phyloP scores from a whole-genome alignment of 108 stramenopile species.

The Asterionellopsis glacialis region DNA sequence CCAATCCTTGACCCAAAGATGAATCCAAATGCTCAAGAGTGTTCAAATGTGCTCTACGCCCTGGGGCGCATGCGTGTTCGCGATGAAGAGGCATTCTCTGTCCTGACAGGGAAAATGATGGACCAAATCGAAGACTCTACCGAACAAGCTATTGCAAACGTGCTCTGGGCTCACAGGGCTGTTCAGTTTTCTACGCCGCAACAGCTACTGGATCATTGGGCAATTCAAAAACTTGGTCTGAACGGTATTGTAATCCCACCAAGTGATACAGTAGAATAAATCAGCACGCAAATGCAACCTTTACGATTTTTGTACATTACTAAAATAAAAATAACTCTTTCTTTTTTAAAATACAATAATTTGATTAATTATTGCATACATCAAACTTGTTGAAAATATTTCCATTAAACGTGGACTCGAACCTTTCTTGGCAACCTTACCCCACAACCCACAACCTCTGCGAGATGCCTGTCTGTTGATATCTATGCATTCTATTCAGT shows the following conservation, averaged over 20 bases:
- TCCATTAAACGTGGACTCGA: slow-evolving; percentile 66
- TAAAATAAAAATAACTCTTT: too few relatives aligned
- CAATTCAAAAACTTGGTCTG: slow-evolving; percentile 39
- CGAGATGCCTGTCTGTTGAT: slow-evolving; percentile 46
- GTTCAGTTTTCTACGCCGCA: slow-evolving; percentile 36
- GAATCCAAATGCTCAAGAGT: slow-evolving; percentile 43
- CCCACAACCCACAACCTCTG: slow-evolving; percentile 33
- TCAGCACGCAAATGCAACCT: not conserved
- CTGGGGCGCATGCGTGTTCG: slow-evolving; percentile 45
- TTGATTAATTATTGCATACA: too few relatives aligned
- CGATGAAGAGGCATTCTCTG: slow-evolving; percentile 44
- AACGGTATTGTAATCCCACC: slow-evolving; percentile 4
- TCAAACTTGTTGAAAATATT: too few relatives aligned
- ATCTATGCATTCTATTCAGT: too few relatives aligned
- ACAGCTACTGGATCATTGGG: slow-evolving; percentile 55
- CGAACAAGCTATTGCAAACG: slow-evolving; percentile 62
- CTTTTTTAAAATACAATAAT: too few relatives aligned
- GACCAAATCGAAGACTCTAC: slow-evolving; percentile 37
- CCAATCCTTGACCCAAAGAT: not conserved
- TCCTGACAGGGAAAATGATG: slow-evolving; percentile 36
- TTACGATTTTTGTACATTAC: not conserved
- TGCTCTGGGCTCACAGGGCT: slow-evolving; percentile 55
- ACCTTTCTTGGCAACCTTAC: slow-evolving; percentile 32
- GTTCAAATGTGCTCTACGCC: slow-evolving; percentile 49
- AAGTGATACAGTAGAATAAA: not conserved